Evolutionary conservation across 352 stramenopile genomes (phyloP), one percentile per base, ranked within the genome.

Genomic region (Globisporangium takayamanum): DNA sequence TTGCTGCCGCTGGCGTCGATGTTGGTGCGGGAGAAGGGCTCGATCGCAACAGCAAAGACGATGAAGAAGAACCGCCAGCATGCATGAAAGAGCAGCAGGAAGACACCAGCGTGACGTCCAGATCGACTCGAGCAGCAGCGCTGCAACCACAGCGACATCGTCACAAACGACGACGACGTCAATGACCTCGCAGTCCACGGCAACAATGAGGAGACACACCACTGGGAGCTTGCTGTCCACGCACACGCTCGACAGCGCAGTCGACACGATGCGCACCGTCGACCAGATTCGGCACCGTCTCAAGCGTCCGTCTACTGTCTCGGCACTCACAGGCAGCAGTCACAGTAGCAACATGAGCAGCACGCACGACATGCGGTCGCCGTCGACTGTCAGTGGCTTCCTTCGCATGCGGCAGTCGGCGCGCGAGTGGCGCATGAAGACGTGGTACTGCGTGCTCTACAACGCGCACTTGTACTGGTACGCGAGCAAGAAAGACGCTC

Each of bases 381-480:
- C 50, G 28, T 46, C 41, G 37, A 52, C 28, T 14, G 65, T 67
- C 39, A 55, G 62, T 41, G 69, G 69, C 47, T 76, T 72, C 30
- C 22, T 76, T 49, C 66, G 66, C 30, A 66, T 76, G 50, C 69
- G 66, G 16, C 59, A 69, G 39, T 51, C 66, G 10, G 45, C 62
- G 52, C 58, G 59, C 37, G 69, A 72, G 59, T 76, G 69, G 69
- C 69, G 69, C 46, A 71, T 76, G 66, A 76, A 76, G 51, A 76
- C 69, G 33, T 76, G 69, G 69, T 76, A 72, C 57, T 73, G 63
- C 53, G 55, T 66, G 47, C 66, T 73, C 54, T 65, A 64, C 52
- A 66, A 68, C 30, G 20, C 55, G 33, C 58, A 73, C 22, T 4
- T 76, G 18, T 67, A 60, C 51, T 71, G 65, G 51, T 76, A 73